A percentile compares a stretch with the other conserved stretches of the same genome.
phyloP scores from a whole-genome alignment of 148 eudicot genomes.

The Camellia sinensis region DNA sequence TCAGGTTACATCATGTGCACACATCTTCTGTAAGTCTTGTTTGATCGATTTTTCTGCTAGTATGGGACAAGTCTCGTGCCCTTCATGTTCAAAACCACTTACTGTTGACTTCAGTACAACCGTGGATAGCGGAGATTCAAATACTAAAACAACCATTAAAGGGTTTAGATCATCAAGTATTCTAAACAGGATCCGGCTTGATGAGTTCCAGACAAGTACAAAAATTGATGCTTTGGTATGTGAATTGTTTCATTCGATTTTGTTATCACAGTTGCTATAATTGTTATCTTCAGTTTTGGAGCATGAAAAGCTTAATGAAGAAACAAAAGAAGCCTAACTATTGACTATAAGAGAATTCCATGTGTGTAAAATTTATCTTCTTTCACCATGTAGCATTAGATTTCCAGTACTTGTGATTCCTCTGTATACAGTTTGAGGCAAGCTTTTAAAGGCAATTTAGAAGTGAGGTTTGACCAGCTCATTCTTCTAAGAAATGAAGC shows the following conservation, averaged over 20 bases:
- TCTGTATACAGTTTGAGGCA: not conserved
- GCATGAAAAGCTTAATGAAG: not conserved
- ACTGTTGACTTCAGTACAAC: slow-evolving; percentile 79
- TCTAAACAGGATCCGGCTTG: slow-evolving; percentile 69
- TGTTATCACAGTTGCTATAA: not conserved
- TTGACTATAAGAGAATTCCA: not conserved
- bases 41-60: slow-evolving; percentile 64
- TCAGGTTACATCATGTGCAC: slow-evolving; percentile 82
- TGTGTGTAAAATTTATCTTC: not conserved
- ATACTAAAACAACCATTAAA: slow-evolving; percentile 48
- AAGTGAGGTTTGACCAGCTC: not conserved
- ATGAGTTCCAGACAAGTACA: slow-evolving; percentile 92
- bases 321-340: not conserved
- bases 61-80: slow-evolving; percentile 66
- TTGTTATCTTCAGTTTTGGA: not conserved
- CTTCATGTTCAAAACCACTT: slow-evolving; percentile 78
- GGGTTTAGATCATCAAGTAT: slow-evolving; percentile 82
- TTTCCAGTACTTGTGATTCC: not conserved
- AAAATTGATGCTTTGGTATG: slow-evolving; percentile 97
- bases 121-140: slow-evolving; percentile 38
- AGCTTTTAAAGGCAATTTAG: not conserved
- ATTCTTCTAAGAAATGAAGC: not conserved
- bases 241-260: not conserved
- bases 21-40: slow-evolving; percentile 76
- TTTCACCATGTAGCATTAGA: not conserved